These are phyloP conservation scores for Thamnidium elegans DNA, from an alignment of 192 early-diverging fungal species.

Conservation along the genomic window DNA sequence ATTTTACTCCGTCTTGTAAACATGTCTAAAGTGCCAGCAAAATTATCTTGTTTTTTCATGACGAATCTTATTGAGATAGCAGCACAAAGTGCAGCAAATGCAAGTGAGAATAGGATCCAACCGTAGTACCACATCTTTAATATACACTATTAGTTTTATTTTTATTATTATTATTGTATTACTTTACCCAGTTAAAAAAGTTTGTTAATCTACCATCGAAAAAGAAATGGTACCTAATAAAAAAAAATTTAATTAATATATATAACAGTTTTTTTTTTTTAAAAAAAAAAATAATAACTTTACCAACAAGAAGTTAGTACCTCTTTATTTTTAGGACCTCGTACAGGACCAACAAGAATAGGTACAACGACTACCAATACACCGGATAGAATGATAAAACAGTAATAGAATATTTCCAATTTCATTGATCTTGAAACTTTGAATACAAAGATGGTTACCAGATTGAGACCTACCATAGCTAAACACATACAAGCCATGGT, in stretches of 20 bases:
- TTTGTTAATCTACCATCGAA: conserved; percentile 6
- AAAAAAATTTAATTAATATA: not conserved
- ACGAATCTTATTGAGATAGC: not conserved
- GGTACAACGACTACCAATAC: not conserved
- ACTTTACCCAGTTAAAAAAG: conserved; percentile 17
- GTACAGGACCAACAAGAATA: not conserved
- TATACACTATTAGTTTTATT: not conserved
- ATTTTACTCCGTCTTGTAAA: not conserved
- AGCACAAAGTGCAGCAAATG: conserved; percentile 10
- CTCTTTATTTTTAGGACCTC: not conserved
- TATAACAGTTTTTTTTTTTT: not conserved
- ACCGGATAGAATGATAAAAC: not conserved
- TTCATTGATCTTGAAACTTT: not conserved
- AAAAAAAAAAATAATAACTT: not conserved
- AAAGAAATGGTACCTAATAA: conserved; percentile 16
- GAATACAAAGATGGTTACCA: conserved; percentile 12
- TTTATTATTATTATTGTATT: not conserved
- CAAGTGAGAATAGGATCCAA: conserved; percentile 3
- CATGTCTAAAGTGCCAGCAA: conserved; percentile 6
- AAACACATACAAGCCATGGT: conserved; percentile 16
- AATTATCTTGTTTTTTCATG: not conserved
- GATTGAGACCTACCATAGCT: conserved; percentile 21
- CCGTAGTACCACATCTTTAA: conserved; percentile 22
- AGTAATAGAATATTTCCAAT: conserved; percentile 12
- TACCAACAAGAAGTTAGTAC: conserved; percentile 5